Evolutionary conservation across 768 basidiomycete genomes (phyloP).

Genomic region (Sarcomyxa edulis): DNA sequence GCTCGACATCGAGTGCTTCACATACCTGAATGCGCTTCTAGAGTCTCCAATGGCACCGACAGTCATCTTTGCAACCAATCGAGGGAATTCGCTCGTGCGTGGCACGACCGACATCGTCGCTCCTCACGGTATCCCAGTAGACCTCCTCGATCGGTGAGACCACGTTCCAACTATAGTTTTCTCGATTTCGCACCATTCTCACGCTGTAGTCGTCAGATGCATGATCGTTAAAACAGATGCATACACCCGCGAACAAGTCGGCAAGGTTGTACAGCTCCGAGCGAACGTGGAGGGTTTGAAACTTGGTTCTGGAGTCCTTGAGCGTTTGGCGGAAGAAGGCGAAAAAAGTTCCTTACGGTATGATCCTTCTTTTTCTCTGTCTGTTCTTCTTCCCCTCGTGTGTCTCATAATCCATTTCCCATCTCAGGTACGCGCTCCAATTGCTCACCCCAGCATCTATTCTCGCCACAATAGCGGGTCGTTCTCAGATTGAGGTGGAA

Average conservation of each 20-base stretch:
- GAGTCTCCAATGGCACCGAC: conserved; percentile 98
- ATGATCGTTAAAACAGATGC: conserved; percentile 92
- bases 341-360: conserved; percentile 78
- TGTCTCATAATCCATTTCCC: conserved; percentile 9
- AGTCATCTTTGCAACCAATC: conserved; percentile 94
- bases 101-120: conserved; percentile 90
- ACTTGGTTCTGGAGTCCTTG: conserved; percentile 70
- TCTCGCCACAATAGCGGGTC: conserved; percentile 71
- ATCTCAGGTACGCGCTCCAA: conserved; percentile 79
- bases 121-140: conserved; percentile 92
- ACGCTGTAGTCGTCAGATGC: conserved; percentile 42
- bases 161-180: conserved; percentile 4
- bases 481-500: conserved; percentile 76
- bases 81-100: conserved; percentile 87
- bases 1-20: conserved; percentile 99
- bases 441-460: conserved; percentile 89
- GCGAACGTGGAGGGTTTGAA: conserved; percentile 84
- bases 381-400: conserved; percentile 9
- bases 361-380: conserved; percentile 14
- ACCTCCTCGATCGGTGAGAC: conserved; percentile 83
- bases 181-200: background rate
- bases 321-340: conserved; percentile 77
- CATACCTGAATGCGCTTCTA: conserved; percentile 92
- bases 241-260: conserved; percentile 80
- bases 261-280: conserved; percentile 80